Conservation (phyloP, 129 eudicot species). For the Pseudognaphalium luteoalbum region DNA sequence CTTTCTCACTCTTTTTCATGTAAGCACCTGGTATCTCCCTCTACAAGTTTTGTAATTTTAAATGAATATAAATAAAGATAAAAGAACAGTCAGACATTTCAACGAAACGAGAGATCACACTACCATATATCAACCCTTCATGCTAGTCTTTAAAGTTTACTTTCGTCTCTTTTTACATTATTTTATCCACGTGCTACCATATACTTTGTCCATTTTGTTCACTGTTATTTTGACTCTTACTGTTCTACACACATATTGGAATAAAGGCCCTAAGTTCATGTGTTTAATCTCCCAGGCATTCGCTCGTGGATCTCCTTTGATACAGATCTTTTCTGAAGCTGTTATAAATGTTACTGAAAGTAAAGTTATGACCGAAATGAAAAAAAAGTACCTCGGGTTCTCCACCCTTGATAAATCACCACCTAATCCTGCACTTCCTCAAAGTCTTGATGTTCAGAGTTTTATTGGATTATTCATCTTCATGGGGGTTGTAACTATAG, state of each 20-base stretch:
- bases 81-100: too few species aligned
- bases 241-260: not conserved
- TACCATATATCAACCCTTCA: too few species aligned
- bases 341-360: conserved; percentile 18
- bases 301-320: not conserved
- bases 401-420: not conserved
- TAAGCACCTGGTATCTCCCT: too few species aligned
- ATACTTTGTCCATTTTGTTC: not conserved
- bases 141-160: too few species aligned
- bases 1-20: not conserved
- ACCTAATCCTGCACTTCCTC: conserved; percentile 5
- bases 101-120: too few species aligned
- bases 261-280: not conserved
- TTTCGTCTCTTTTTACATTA: too few species aligned
- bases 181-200: not conserved
- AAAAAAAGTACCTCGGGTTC: conserved; percentile 10
- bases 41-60: too few species aligned
- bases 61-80: too few species aligned
- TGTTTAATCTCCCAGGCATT: conserved; percentile 16
- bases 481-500: conserved; percentile 8
- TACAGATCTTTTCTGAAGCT: not conserved
- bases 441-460: conserved; percentile 28
- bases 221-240: not conserved
- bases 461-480: conserved; percentile 16
- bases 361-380: conserved; percentile 7